Evolutionary conservation across 371 early-diverging fungal species (phyloP).

Genomic region (Mortierella polycephala): DNA sequence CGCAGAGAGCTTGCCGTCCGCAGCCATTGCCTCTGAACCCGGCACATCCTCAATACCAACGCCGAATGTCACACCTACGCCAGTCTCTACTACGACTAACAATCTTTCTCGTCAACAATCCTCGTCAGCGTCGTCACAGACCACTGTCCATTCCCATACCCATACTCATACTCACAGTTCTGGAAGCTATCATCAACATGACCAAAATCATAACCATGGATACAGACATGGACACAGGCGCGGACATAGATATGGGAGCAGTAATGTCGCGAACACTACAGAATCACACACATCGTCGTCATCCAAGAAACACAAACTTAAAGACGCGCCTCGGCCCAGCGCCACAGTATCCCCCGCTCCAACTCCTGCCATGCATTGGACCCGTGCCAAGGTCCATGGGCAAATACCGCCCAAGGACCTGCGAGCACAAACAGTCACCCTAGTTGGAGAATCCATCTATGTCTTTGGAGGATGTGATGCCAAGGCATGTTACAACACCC

Average conservation of each 20-base stretch:
- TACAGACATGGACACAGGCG: not conserved
- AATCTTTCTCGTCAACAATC: not conserved
- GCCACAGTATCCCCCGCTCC: constrained; percentile 62
- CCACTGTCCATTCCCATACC: not conserved
- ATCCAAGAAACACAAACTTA: constrained; percentile 15
- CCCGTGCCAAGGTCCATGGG: constrained; percentile 73
- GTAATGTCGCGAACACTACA: not conserved
- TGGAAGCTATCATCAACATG: not conserved
- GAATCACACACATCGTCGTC: constrained; percentile 3
- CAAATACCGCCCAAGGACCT: constrained; percentile 71
- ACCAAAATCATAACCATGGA: not conserved
- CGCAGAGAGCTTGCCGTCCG: not conserved
- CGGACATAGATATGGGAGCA: not conserved
- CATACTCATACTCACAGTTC: not conserved
- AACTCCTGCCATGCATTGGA: constrained; percentile 91
- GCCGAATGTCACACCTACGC: not conserved
- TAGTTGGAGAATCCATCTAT: constrained; percentile 79
- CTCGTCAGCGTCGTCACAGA: not conserved
- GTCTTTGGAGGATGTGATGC: constrained; percentile 91
- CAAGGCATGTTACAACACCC: constrained; percentile 73
- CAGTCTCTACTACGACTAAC: not conserved
- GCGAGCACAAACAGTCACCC: constrained; percentile 82
- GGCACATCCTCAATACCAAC: not conserved
- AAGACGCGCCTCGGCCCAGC: constrained; percentile 18
- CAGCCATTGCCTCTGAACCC: not conserved